Conservation (phyloP, 345 rosid genomes). For the Salix arbutifolia region DNA sequence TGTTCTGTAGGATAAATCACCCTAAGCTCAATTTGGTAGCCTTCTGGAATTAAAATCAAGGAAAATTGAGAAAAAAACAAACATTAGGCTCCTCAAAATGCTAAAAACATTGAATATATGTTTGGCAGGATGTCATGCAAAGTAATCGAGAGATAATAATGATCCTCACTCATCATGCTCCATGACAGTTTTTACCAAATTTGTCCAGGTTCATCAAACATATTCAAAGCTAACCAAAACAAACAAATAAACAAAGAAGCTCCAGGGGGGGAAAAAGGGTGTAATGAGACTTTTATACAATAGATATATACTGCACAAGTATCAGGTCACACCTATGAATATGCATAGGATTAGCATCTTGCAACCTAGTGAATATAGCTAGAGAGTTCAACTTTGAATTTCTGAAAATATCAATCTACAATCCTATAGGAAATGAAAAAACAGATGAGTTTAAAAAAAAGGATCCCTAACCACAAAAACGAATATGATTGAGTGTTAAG, state of each 20-base stretch:
- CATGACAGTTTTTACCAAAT: background rate
- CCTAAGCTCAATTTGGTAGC: constrained; percentile 2
- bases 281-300: background rate
- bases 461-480: background rate
- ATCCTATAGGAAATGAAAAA: background rate
- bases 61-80: background rate
- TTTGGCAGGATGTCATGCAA: background rate
- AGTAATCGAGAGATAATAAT: background rate
- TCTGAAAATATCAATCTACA: background rate
- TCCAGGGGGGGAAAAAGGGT: background rate
- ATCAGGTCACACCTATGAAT: background rate
- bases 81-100: background rate
- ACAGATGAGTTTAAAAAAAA: background rate
- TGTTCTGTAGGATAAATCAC: constrained; percentile 1
- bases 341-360: constrained; percentile 4
- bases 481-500: background rate
- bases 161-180: background rate
- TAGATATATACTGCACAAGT: background rate
- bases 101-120: background rate
- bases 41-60: constrained; percentile 7
- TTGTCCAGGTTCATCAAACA: background rate
- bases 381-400: background rate
- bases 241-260: background rate
- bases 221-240: background rate
- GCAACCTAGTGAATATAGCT: background rate